Evolutionary conservation across 495 filamentous ascomycete genomes (phyloP).

Genomic region (Talaromyces proteolyticus): DNA sequence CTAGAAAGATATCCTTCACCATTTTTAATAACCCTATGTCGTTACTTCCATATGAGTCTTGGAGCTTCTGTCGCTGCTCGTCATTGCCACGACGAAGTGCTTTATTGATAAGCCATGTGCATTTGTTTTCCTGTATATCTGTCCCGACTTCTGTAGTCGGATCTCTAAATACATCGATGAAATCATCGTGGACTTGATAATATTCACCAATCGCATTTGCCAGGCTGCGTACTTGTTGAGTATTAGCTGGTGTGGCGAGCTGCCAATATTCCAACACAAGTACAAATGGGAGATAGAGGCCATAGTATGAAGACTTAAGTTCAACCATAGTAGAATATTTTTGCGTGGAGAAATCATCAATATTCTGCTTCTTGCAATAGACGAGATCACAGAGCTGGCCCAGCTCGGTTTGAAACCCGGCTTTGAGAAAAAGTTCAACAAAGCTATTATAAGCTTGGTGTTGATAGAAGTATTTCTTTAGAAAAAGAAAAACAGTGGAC

Average conservation of each 20-base stretch:
- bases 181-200: conserved; percentile 88
- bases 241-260: conserved; percentile 64
- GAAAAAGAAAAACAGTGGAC: conserved; percentile 65
- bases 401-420: conserved; percentile 85
- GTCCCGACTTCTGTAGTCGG: conserved; percentile 88
- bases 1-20: conserved; percentile 82
- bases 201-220: conserved; percentile 85
- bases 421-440: conserved; percentile 82
- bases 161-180: conserved; percentile 79
- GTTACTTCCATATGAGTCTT: conserved; percentile 86
- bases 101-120: conserved; percentile 81
- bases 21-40: conserved; percentile 68
- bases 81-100: conserved; percentile 60
- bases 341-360: conserved; percentile 69
- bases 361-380: conserved; percentile 87
- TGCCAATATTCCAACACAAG: conserved; percentile 65
- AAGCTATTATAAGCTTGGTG: conserved; percentile 70
- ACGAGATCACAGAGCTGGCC: conserved; percentile 92
- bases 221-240: conserved; percentile 66
- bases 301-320: conserved; percentile 88
- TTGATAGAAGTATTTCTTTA: conserved; percentile 72
- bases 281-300: conserved; percentile 82
- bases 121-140: conserved; percentile 89
- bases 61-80: conserved; percentile 65
- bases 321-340: conserved; percentile 85